Conservation (phyloP, 257 asterid species). For the Rhazya stricta region DNA sequence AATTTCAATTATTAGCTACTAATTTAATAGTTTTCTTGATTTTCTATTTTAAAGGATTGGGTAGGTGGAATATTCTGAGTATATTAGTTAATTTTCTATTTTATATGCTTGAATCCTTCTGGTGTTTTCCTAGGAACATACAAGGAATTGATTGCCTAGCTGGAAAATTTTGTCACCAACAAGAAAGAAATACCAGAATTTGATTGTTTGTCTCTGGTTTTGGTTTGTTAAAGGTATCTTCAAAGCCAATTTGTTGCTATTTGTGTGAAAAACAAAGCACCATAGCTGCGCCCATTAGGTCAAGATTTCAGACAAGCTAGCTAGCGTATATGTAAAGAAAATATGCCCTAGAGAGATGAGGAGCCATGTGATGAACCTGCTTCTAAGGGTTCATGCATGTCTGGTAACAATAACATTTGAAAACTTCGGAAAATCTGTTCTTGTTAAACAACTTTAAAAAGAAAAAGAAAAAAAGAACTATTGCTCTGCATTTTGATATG, state of each 20-base stretch:
- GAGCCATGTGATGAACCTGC: slow-evolving; percentile 9
- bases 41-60: too few species aligned
- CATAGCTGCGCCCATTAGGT: background rate
- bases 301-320: background rate
- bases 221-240: too few species aligned
- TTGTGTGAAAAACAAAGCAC: background rate
- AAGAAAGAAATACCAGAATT: too few species aligned
- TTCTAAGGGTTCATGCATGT: slow-evolving; percentile 11
- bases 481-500: slow-evolving; percentile 7
- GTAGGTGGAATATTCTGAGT: too few species aligned
- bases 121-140: too few species aligned
- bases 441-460: background rate
- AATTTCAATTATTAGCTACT: too few species aligned
- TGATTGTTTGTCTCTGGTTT: too few species aligned
- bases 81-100: too few species aligned
- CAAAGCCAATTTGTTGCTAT: background rate
- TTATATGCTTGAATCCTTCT: too few species aligned
- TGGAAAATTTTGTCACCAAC: too few species aligned
- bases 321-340: background rate
- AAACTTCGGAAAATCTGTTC: background rate
- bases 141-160: too few species aligned
- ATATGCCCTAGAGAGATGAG: background rate
- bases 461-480: background rate
- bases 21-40: too few species aligned
- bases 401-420: background rate